phyloP scores from a whole-genome alignment of 768 basidiomycete genomes.

The Pleurotus tuber-regium region DNA sequence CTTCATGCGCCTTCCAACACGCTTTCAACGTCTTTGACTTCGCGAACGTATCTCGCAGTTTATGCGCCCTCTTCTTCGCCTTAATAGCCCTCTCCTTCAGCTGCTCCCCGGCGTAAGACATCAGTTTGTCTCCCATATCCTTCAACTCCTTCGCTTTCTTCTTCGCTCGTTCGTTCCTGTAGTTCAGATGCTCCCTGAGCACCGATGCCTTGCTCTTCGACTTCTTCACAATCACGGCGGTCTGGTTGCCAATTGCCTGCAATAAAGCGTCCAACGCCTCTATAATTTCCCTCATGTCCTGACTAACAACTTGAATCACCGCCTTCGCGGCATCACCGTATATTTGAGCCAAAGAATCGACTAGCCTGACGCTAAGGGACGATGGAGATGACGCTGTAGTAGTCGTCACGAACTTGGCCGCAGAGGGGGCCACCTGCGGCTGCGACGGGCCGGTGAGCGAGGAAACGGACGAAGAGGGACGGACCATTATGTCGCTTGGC shows the following conservation, averaged over 20 bases:
- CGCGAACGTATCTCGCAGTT: conserved; percentile 35
- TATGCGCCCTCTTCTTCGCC: conserved; percentile 41
- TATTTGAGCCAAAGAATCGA: conserved; percentile 45
- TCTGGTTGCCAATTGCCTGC: conserved; percentile 48
- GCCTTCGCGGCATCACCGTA: conserved; percentile 47
- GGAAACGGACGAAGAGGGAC: conserved; percentile 1
- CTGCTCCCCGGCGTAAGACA: conserved; percentile 40
- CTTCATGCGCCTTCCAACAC: conserved; percentile 30
- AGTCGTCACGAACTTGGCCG: background rate
- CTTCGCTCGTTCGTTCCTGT: conserved; percentile 51
- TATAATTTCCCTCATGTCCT: conserved; percentile 54
- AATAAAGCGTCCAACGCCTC: conserved; percentile 59
- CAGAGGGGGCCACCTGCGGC: background rate
- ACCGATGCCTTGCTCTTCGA: conserved; percentile 46
- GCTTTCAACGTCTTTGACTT: conserved; percentile 29
- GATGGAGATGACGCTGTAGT: conserved; percentile 18
- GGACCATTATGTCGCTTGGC: conserved; percentile 11
- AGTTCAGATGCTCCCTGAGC: conserved; percentile 43
- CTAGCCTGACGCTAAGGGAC: conserved; percentile 36
- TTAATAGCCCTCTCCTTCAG: conserved; percentile 37
- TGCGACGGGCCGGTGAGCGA: background rate
- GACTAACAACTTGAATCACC: conserved; percentile 40
- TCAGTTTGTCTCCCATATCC: conserved; percentile 44
- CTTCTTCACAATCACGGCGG: conserved; percentile 40
- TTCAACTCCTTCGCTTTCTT: conserved; percentile 51